Conservation (phyloP, 768 basidiomycete species). For the Mycena rosella region DNA sequence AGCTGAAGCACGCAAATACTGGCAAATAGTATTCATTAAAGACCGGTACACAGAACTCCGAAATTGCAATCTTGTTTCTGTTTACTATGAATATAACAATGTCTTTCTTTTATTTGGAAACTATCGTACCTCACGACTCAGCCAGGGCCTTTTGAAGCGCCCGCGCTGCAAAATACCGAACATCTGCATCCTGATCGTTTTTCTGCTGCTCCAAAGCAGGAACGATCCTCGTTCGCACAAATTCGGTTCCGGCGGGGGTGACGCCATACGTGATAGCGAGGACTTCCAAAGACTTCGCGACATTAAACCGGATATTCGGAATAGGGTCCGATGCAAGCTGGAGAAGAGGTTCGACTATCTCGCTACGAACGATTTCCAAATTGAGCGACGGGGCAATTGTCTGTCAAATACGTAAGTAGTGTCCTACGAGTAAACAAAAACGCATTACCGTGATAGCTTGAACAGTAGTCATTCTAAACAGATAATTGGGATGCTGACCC, state of each 20-base stretch:
- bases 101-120: slow-evolving; percentile 7
- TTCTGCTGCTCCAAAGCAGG: slow-evolving; percentile 91
- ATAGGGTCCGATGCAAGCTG: slow-evolving; percentile 90
- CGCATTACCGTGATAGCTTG: slow-evolving; percentile 93
- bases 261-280: slow-evolving; percentile 79
- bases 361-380: slow-evolving; percentile 83
- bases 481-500: slow-evolving; percentile 96
- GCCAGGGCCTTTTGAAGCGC: slow-evolving; percentile 72
- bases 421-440: slow-evolving; percentile 22
- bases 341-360: slow-evolving; percentile 87
- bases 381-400: slow-evolving; percentile 95
- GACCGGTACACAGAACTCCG: slow-evolving; percentile 22
- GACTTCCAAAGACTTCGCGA: slow-evolving; percentile 94
- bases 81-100: slow-evolving; percentile 12
- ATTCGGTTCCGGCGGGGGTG: slow-evolving; percentile 76
- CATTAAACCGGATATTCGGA: slow-evolving; percentile 99
- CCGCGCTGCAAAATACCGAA: slow-evolving; percentile 91
- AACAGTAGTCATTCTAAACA: slow-evolving; percentile 98
- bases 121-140: slow-evolving; percentile 31
- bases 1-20: slow-evolving; percentile 9
- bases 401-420: slow-evolving; percentile 55
- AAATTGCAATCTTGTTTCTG: slow-evolving; percentile 29
- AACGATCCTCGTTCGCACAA: slow-evolving; percentile 79
- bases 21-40: slow-evolving; percentile 36
- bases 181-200: slow-evolving; percentile 94